Conservation (phyloP, 352 stramenopile species). For the Pythium oligandrum region DNA sequence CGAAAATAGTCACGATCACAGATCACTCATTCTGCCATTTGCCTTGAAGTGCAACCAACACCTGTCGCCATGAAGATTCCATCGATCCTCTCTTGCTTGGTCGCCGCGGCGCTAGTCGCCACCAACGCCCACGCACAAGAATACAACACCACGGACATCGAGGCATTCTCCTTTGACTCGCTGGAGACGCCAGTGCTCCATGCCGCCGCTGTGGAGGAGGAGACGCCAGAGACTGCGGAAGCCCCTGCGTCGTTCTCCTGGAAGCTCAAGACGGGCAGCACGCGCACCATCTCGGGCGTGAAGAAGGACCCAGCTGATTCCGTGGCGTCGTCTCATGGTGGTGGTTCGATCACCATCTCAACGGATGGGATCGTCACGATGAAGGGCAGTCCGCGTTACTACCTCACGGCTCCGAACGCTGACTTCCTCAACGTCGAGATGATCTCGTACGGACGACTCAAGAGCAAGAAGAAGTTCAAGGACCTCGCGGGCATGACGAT, state of each 20-base stretch:
- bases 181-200: too few relatives aligned
- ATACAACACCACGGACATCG: too few relatives aligned
- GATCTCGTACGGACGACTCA: slow-evolving; percentile 3
- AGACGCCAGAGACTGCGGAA: too few relatives aligned
- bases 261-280: not conserved
- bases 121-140: too few relatives aligned
- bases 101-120: too few relatives aligned
- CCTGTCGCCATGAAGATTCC: too few relatives aligned
- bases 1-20: too few relatives aligned
- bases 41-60: too few relatives aligned
- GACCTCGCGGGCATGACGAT: slow-evolving; percentile 6
- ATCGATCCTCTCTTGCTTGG: too few relatives aligned
- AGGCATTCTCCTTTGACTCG: too few relatives aligned
- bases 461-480: slow-evolving; percentile 4
- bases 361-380: slow-evolving; percentile 4
- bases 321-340: not conserved
- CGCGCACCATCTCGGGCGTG: slow-evolving; percentile 1
- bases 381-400: slow-evolving; percentile 5
- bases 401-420: slow-evolving; percentile 1
- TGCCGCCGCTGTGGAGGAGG: too few relatives aligned
- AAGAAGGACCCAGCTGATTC: not conserved
- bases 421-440: slow-evolving; percentile 3
- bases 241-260: not conserved
- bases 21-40: too few relatives aligned
- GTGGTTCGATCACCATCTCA: slow-evolving; percentile 2